These are phyloP conservation scores for Colletotrichum endophyticum DNA, from an alignment of 2,329 filamentous ascomycete species.

Conservation along the genomic window DNA sequence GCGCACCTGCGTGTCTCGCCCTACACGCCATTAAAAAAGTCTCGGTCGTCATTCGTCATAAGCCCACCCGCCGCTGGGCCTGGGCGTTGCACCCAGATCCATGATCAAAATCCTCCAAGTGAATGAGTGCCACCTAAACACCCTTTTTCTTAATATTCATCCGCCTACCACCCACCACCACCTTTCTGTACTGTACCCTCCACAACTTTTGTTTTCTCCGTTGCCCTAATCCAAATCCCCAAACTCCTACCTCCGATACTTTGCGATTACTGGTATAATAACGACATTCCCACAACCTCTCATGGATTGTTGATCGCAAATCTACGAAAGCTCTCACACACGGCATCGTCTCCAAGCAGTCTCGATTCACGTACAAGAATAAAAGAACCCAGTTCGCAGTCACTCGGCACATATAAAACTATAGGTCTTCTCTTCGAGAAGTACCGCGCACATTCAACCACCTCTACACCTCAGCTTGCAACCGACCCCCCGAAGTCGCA, in stretches of 20 bases:
- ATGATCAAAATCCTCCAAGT: background rate
- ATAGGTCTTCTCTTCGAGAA: background rate
- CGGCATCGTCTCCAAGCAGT: background rate
- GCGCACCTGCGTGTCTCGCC: slow-evolving; percentile 8
- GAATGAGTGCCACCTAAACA: background rate
- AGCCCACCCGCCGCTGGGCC: background rate
- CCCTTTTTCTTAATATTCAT: background rate
- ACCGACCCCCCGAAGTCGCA: background rate
- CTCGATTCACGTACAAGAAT: background rate
- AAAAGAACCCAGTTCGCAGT: background rate
- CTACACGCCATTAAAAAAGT: slow-evolving; percentile 14
- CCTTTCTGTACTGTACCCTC: background rate
- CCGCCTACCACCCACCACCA: slow-evolving; percentile 5
- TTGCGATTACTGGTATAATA: background rate
- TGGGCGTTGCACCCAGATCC: background rate
- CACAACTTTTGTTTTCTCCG: slow-evolving; percentile 6
- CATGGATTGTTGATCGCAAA: background rate
- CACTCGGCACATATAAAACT: background rate
- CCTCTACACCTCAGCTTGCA: background rate
- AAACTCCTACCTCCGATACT: slow-evolving; percentile 9
- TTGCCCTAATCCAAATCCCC: slow-evolving; percentile 12
- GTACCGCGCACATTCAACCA: background rate
- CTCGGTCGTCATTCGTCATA: slow-evolving; percentile 20
- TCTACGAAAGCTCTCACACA: background rate
- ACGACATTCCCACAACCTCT: background rate